These are phyloP conservation scores for Coprinopsis marcescibilis DNA, from an alignment of 768 basidiomycete genomes.

Conservation along the genomic window DNA sequence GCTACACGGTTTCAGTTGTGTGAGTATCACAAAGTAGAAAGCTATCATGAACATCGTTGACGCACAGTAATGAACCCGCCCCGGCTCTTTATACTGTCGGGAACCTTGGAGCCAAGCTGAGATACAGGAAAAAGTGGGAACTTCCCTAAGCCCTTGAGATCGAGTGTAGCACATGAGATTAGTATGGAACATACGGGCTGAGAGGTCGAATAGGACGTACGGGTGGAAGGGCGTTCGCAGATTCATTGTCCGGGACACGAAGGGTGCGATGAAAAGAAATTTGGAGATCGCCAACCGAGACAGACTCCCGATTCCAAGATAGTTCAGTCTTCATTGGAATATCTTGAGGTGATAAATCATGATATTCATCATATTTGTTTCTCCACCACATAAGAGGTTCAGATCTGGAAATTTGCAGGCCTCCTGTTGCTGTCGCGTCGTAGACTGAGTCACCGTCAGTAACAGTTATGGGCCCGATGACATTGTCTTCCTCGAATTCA, in stretches of 20 bases:
- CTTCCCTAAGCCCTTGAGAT: slow-evolving; percentile 11
- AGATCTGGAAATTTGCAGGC: slow-evolving; percentile 8
- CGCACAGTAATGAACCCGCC: slow-evolving; percentile 14
- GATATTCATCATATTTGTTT: slow-evolving; percentile 14
- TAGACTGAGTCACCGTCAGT: slow-evolving; percentile 8
- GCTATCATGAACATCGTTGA: neutral
- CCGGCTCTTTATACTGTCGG: slow-evolving; percentile 10
- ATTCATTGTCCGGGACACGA: slow-evolving; percentile 11
- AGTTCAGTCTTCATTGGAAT: slow-evolving; percentile 12
- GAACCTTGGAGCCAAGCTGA: slow-evolving; percentile 5
- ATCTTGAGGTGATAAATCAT: slow-evolving; percentile 6
- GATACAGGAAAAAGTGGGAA: slow-evolving; percentile 11
- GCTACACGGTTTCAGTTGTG: slow-evolving; percentile 5
- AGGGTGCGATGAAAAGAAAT: slow-evolving; percentile 15
- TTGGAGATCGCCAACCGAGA: slow-evolving; percentile 1
- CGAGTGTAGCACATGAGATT: neutral
- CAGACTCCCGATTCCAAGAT: neutral
- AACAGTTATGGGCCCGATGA: slow-evolving; percentile 1
- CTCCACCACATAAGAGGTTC: slow-evolving; percentile 13
- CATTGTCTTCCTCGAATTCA: neutral
- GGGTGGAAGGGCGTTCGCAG: neutral
- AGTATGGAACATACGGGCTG: neutral
- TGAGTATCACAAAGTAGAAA: neutral
- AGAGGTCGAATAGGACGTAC: neutral
- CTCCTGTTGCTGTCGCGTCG: slow-evolving; percentile 10